Conservation (phyloP, 176 grass and related monocot species). For the Hsuehochloa calcarea region DNA sequence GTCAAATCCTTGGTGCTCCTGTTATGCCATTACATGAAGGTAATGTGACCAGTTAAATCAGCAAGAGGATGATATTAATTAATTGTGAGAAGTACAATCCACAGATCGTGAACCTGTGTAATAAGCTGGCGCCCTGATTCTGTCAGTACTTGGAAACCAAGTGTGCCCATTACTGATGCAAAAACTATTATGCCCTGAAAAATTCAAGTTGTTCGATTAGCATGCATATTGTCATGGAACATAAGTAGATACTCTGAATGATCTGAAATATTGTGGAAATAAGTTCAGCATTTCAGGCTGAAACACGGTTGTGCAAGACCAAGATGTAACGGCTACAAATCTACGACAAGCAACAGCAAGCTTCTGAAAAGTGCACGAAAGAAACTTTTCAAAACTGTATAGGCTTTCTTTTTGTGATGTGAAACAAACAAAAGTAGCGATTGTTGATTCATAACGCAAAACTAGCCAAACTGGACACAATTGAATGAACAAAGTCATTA, state of each 20-base stretch:
- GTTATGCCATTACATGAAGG: not conserved
- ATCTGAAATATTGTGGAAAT: not conserved
- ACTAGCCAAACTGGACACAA: not conserved
- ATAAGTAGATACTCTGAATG: not conserved
- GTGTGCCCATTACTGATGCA: slow-evolving; percentile 86
- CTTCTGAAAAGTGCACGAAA: not conserved
- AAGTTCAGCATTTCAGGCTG: not conserved
- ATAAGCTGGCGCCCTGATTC: slow-evolving; percentile 86
- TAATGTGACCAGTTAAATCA: not conserved
- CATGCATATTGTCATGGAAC: not conserved
- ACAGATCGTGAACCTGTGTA: slow-evolving; percentile 41
- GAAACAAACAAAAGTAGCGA: not conserved
- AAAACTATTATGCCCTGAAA: slow-evolving; percentile 88
- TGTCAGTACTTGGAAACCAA: slow-evolving; percentile 81
- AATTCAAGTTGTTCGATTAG: not conserved
- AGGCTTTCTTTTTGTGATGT: not conserved
- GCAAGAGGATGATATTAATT: not conserved
- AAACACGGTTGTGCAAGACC: not conserved
- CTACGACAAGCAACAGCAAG: not conserved
- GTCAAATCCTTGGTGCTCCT: slow-evolving; percentile 61
- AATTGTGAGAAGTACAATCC: not conserved
- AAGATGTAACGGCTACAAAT: not conserved
- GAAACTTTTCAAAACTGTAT: not conserved
- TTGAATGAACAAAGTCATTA: slow-evolving; percentile 28
- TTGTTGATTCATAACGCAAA: not conserved